Base-by-base conservation (phyloP, 331 rosid species). In the Erythrophleum ivorense region DNA sequence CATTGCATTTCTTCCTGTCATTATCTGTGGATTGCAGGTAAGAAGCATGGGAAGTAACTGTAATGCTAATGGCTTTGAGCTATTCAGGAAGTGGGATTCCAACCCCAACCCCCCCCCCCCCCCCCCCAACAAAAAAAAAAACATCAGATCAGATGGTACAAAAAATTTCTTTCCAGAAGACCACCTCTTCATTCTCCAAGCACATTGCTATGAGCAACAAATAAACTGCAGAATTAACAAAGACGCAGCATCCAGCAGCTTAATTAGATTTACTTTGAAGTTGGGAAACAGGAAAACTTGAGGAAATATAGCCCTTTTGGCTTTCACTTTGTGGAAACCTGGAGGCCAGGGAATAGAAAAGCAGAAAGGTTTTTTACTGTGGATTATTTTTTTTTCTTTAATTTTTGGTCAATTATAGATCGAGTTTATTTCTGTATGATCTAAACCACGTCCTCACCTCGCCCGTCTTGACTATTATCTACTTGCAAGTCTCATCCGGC, bases 11-110 rank as follows among this genome's bases (percentile, higher is more conserved):
- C 18, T 75, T 64, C 54, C 81, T 81, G 77, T 82, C 52, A 31
- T 60, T 48, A 79, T 77, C 36, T 79, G 38, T 70, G 75, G 80
- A 81, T 71, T 83, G 84, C 89, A 93, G 96, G 91, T 34, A 91
- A 87, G 77, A 93, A 78, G 89, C 80, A 58, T 34, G 91, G 89
- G 78, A 90, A 85, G 77, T 81, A 83, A 73, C 58, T 75, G 18
- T 49, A 75, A 75, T 53, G 78, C 49, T 68, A 73, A 40, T 69
- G 63, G 59, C 36, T 67, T 52, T 77, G 76, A 74, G 75, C 18
- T 52, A 82, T 54, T 50, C 31, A 59, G 52, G 74, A 79, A 81
- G 71, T 24, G 15, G 7, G 16, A 12, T 10, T 24, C 3, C 31
- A 21, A n/a, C n/a, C n/a, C n/a, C n/a, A n/a, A n/a, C n/a, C n/a